A percentile compares a stretch with the other conserved stretches of the same genome.
Conservation (phyloP, 1,284 basidiomycete genomes). For the Ustilago shanxiensis region DNA sequence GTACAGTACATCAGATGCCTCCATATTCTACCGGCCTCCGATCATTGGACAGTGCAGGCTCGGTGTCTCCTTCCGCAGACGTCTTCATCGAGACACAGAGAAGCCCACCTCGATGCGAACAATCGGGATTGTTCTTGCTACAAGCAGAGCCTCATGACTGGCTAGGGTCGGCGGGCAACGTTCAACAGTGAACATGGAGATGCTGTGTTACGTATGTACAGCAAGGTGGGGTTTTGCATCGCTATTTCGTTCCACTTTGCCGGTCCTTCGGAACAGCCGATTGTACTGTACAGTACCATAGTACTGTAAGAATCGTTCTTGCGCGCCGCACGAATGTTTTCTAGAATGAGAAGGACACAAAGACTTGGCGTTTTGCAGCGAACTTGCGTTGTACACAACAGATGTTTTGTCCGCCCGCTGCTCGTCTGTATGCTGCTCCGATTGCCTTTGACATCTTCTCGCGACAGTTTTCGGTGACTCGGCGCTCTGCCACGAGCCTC, state of each 20-base stretch:
- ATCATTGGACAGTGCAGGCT: not conserved
- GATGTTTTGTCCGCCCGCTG: not conserved
- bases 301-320: no score
- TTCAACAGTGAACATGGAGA: not conserved
- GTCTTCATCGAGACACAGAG: not conserved
- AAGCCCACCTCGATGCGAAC: conserved; percentile 3
- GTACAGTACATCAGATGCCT: not conserved
- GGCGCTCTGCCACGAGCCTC: not conserved
- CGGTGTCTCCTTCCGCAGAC: not conserved
- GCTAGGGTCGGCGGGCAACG: no score
- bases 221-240: not conserved
- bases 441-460: not conserved
- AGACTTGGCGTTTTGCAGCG: not conserved
- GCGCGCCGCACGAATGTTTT: no score
- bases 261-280: conserved; percentile 4
- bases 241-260: not conserved
- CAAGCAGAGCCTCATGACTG: no score
- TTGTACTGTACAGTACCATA: no score
- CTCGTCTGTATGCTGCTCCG: not conserved
- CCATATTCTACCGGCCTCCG: conserved; percentile 10
- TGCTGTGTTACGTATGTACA: not conserved
- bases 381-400: not conserved
- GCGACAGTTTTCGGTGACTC: not conserved
- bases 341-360: not conserved
- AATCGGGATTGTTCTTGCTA: not conserved